These are phyloP conservation scores for Rhodamnia argentea DNA, from an alignment of 345 rosid genomes.

Conservation along the genomic window DNA sequence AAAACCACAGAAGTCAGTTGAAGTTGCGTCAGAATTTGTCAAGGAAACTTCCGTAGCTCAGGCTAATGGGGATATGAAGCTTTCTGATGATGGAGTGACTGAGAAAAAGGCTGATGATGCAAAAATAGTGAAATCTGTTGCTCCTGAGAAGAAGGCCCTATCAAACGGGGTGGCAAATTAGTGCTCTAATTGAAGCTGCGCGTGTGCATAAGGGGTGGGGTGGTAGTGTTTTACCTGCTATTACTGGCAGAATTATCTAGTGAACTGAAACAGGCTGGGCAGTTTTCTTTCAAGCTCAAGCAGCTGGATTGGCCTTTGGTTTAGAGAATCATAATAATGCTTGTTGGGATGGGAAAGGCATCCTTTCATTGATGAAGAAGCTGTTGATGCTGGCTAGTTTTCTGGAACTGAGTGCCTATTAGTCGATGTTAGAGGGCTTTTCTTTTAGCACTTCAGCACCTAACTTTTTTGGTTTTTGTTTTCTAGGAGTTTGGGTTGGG, in stretches of 20 bases:
- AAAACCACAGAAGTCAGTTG: background rate
- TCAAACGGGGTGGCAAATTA: slow-evolving; percentile 1
- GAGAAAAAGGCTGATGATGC: background rate
- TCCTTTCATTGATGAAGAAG: background rate
- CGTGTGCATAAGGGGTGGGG: background rate
- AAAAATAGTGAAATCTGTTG: background rate
- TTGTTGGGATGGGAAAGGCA: background rate
- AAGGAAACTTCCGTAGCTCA: background rate
- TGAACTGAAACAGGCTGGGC: background rate
- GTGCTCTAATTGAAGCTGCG: background rate
- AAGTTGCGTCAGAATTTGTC: background rate
- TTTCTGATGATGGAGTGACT: background rate
- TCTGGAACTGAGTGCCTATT: background rate
- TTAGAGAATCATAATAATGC: background rate
- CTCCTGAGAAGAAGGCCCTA: background rate
- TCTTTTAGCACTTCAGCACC: slow-evolving; percentile 12
- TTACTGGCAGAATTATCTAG: background rate
- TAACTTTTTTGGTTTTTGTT: slow-evolving; percentile 12
- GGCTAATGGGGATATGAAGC: slow-evolving; percentile 1
- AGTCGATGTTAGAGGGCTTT: background rate
- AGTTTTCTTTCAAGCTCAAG: background rate
- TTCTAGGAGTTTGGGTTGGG: slow-evolving; percentile 21
- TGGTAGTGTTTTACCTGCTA: background rate
- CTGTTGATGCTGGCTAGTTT: background rate
- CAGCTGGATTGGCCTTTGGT: background rate